Base-by-base conservation (phyloP, 2,329 filamentous ascomycete species). In the Alternaria sp. region DNA sequence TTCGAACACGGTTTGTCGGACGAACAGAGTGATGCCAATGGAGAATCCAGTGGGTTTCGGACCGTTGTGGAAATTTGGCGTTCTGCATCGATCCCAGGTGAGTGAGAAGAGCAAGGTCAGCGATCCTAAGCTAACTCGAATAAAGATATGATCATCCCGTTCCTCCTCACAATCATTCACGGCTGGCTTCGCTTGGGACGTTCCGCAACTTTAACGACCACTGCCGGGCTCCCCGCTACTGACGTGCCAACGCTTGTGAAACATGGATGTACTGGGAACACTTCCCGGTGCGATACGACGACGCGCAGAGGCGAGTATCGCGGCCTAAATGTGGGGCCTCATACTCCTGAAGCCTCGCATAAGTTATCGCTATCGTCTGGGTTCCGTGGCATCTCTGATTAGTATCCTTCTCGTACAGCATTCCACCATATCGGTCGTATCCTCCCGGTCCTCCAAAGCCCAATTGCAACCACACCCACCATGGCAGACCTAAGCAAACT, bases 401-500 rank as follows among this genome's bases (percentile, higher is more conserved):
- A 27, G 32, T 12, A 30, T 38, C 34, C n/a, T 30, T 16, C 14
- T 6, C 5, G 12, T 36, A 16, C 32, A 16, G 6, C 32, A 16
- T 12, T 16, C 32, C 12, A 14, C 2, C 32, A 16, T 16, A 36
- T 36, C 32, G 14, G 11, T 25, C n/a, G 22, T 52, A 49, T 16
- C 43, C 4, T 16, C 12, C 12, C 12, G 32, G 8, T 14, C 6
- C 32, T 12, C 34, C 14, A 14, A 49, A n/a, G 8, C 8, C 20
- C 5, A 43, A 6, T 7, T 20, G 5, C 12, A 25, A 14, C 14
- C 49, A 14, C 34, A 34, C 11, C 20, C 16, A 46, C 18, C 2
- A 64, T 66, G 63, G 50, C 55, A 6, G 61, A 64, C n/a, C 46
- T 60, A 14, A 62, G 58, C 40, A 59, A 61, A 16, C 57, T 63